Base-by-base conservation (phyloP, 495 filamentous ascomycete species). In the Cenococcum geophilum region DNA sequence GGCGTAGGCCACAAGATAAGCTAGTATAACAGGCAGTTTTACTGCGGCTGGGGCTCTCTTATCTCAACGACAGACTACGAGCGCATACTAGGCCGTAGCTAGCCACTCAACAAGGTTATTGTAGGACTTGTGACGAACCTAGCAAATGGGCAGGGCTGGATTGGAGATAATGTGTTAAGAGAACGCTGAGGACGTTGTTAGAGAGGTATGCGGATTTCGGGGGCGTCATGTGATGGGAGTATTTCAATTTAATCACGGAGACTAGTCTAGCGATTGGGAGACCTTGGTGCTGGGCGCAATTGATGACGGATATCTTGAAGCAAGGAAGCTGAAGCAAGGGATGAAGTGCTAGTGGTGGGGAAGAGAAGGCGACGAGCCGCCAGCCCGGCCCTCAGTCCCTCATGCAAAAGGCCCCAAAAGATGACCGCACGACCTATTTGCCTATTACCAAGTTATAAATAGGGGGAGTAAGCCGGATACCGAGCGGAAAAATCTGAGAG, bases 1-100 rank as follows among this genome's bases (percentile, higher is more conserved):
- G 77, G 80, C 73, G 77, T 86, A 8, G 87, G 86, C 4, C 67
- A 72, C 10, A 79, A 85, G 64, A 87, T 92, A 40, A 77, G 74
- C 18, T 95, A 89, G 83, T 93, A 93, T 67, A 93, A 93, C 61
- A 75, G 83, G 14, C 90, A 93, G 69, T 93, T 93, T 68, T 95
- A 95, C 68, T 88, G 86, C 65, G 87, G 87, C 1, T 95, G 87
- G 80, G 90, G 89, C 14, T 76, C 76, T 27, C 76, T 88, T 23
- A 76, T 77, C 12, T 78, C 77, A 63, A 79, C 83, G 0, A 67
- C 73, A n/a, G 78, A 80, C 70, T 91, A 86, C 65, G 82, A 88
- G 53, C 70, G 76, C 42, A 83, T 89, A 55, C 71, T 92, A n/a
- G 61, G 74, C 3, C 72, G 75, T 34, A 86, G 87, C 4, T 91